Evolutionary conservation across 2,329 filamentous ascomycete genomes (phyloP), one percentile per base, ranked within the genome.

Genomic region (Aspergillus viridinutans): DNA sequence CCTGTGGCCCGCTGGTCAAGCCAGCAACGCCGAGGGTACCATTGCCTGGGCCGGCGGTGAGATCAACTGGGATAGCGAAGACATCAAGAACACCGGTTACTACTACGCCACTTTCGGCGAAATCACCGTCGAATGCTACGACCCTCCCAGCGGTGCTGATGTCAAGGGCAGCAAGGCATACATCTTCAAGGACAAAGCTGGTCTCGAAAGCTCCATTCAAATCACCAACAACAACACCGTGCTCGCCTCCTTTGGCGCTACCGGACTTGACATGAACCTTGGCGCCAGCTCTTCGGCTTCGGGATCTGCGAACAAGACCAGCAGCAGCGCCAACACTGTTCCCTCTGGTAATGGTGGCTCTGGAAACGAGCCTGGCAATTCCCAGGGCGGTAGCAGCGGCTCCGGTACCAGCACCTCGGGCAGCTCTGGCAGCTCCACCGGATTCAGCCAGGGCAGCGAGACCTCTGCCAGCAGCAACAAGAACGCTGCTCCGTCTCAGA

Each of bases 1-100:
- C 17, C 86, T 99, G 69, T 99, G 94, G 94, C 94, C 94, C 43
- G 94, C 90, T 68, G 94, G 94, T 71, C 84, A 90, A 49, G 76
- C 85, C 9, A 82, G 81, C 69, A 97, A 97, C 74, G 88, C 84
- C 43, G 71, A 89, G 72, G 94, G 94, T 55, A 97, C 94, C 35
- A 84, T 96, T 63, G 81, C 87, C 54, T 99, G 94, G 94, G 90
- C 93, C 20, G 94, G 94, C 69, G 94, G 94, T 66, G 78, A 83
- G 53, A 93, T 99, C 62, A 83, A 96, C 80, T 99, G 94, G 93
- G 79, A 89, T 71, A 85, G 84, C 62, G 78, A 81, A 21, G 90
- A 95, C 74, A 93, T 97, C 81, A 80, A 90, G 77, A 82, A 83
- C 53, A 81, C 90, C 69, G 90, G 90, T 32, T 97, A 97, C 81